Percentiles rank a stretch among this genome's conserved stretches.
phyloP scores from a whole-genome alignment of 2,329 filamentous ascomycete species.

The Epichloe sylvatica region DNA sequence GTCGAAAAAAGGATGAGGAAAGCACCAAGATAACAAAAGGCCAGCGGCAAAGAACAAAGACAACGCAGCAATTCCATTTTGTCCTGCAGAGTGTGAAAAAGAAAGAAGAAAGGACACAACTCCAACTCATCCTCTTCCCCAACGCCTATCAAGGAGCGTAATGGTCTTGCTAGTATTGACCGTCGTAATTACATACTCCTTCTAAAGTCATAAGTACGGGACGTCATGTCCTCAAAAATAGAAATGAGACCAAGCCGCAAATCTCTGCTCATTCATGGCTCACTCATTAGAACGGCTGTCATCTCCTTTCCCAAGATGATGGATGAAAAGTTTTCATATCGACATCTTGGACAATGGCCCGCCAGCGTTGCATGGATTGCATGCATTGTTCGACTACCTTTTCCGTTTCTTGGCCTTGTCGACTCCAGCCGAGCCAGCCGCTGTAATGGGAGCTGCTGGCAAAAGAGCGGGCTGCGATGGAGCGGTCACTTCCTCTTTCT shows the following conservation, averaged over 20 bases:
- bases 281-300: background rate
- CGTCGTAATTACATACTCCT: conserved; percentile 27
- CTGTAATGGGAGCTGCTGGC: conserved; percentile 30
- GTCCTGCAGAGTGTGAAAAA: background rate
- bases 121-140: conserved; percentile 15
- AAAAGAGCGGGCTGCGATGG: conserved; percentile 25
- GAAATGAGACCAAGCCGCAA: background rate
- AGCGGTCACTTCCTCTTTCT: conserved; percentile 37
- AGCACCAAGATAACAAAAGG: conserved; percentile 2
- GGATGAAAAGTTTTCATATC: background rate
- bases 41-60: conserved; percentile 6
- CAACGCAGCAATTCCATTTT: background rate
- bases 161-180: conserved; percentile 17
- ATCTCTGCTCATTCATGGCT: background rate
- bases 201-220: conserved; percentile 3
- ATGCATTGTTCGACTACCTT: conserved; percentile 25
- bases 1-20: background rate
- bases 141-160: conserved; percentile 26
- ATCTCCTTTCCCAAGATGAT: background rate
- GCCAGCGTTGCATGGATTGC: background rate
- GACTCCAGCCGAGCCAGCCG: conserved; percentile 16
- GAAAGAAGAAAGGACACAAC: conserved; percentile 10
- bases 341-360: background rate
- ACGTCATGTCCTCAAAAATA: background rate
- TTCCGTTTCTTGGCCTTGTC: conserved; percentile 52